These are phyloP conservation scores for Elsinoe batatas DNA, from an alignment of 2,329 filamentous ascomycete genomes.

Conservation along the genomic window DNA sequence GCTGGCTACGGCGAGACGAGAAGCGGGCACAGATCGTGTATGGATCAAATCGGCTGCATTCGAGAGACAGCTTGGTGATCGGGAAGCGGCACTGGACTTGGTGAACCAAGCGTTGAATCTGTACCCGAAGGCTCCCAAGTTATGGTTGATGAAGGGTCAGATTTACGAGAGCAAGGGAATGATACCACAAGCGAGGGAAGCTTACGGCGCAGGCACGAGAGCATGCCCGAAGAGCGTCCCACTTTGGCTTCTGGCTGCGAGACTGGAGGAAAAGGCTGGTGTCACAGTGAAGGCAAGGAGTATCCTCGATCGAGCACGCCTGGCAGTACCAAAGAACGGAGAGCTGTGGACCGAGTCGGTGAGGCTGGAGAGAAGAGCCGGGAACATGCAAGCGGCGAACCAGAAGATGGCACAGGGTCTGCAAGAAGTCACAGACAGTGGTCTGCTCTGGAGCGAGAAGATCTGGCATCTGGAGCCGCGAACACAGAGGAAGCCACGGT, in stretches of 20 bases:
- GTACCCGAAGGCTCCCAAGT: constrained; percentile 75
- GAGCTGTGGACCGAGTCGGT: constrained; percentile 92
- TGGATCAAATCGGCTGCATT: constrained; percentile 96
- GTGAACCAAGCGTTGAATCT: constrained; percentile 76
- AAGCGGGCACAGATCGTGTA: constrained; percentile 89
- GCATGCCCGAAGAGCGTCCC: constrained; percentile 75
- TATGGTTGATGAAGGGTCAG: constrained; percentile 99
- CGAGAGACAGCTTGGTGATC: constrained; percentile 72
- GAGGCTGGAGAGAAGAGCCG: constrained; percentile 77
- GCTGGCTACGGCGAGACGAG: constrained; percentile 69
- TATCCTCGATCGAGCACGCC: constrained; percentile 80
- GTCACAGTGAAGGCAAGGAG: constrained; percentile 85
- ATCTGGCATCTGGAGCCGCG: constrained; percentile 91
- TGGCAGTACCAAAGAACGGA: constrained; percentile 75
- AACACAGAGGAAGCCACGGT: constrained; percentile 83
- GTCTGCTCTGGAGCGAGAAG: constrained; percentile 83
- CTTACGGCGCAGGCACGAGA: constrained; percentile 79
- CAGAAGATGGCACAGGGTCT: constrained; percentile 87
- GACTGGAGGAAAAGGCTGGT: constrained; percentile 77
- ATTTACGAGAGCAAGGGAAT: constrained; percentile 82
- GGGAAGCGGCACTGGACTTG: constrained; percentile 73
- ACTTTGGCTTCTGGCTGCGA: constrained; percentile 79
- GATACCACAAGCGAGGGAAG: constrained; percentile 75
- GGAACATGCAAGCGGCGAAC: constrained; percentile 74
- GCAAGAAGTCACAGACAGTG: constrained; percentile 81